phyloP scores from a whole-genome alignment of 2,329 filamentous ascomycete species.

The Penicillium frequentans region DNA sequence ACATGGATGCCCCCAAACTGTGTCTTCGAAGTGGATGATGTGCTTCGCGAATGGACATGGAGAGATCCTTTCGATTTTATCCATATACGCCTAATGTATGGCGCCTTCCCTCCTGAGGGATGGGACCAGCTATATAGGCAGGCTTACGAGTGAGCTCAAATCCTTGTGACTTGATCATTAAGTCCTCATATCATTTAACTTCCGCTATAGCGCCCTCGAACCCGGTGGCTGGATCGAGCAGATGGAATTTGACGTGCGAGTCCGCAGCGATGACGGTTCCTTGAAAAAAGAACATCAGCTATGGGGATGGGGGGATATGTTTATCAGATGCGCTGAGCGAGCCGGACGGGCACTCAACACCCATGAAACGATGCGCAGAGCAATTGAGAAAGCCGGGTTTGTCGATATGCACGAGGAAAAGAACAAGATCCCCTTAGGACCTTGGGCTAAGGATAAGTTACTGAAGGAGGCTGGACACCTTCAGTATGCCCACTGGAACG shows the following conservation, averaged over 20 bases:
- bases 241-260: conserved; percentile 11
- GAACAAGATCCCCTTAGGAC: conserved; percentile 28
- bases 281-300: conserved; percentile 5
- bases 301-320: conserved; percentile 13
- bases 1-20: conserved; percentile 28
- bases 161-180: neutral
- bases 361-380: conserved; percentile 23
- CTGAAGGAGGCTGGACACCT: conserved; percentile 44
- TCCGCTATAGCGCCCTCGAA: neutral
- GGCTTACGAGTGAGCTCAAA: conserved; percentile 8
- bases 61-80: conserved; percentile 24
- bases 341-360: conserved; percentile 24
- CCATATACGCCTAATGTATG: conserved; percentile 20
- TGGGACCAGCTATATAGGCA: conserved; percentile 9
- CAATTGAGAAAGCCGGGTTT: conserved; percentile 32
- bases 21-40: conserved; percentile 27
- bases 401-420: conserved; percentile 23
- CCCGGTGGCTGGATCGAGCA: conserved; percentile 18
- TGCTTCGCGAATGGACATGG: conserved; percentile 23
- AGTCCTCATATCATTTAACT: too few relatives aligned
- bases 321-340: conserved; percentile 22
- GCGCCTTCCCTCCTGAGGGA: conserved; percentile 6
- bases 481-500: conserved; percentile 24
- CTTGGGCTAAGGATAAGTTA: conserved; percentile 29
- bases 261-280: conserved; percentile 11